phyloP scores from a whole-genome alignment of 768 basidiomycete species.

The Royoungia palumana region DNA sequence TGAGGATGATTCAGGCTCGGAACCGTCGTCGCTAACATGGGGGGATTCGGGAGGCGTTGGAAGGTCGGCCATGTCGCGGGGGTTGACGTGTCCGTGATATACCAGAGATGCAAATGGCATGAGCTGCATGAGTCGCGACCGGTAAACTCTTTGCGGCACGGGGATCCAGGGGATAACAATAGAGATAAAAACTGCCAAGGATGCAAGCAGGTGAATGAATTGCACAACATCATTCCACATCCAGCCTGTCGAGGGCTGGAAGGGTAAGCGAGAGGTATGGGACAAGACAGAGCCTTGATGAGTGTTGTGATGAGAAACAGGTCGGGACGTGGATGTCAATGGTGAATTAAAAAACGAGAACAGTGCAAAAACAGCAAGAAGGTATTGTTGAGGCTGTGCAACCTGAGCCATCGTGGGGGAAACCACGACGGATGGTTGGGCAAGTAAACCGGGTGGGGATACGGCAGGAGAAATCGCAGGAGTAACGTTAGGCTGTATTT shows the following conservation, averaged over 20 bases:
- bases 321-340: slow-evolving; percentile 42
- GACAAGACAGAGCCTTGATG: slow-evolving; percentile 61
- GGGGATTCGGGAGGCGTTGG: slow-evolving; percentile 30
- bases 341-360: slow-evolving; percentile 86
- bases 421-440: slow-evolving; percentile 13
- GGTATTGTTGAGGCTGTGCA: slow-evolving; percentile 52
- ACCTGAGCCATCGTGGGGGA: slow-evolving; percentile 13
- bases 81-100: slow-evolving; percentile 1
- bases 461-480: slow-evolving; percentile 28
- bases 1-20: slow-evolving; percentile 30
- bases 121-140: slow-evolving; percentile 22
- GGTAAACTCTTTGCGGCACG: slow-evolving; percentile 16
- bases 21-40: slow-evolving; percentile 21
- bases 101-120: slow-evolving; percentile 25
- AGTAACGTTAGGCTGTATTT: slow-evolving; percentile 52
- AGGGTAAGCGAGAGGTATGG: slow-evolving; percentile 23
- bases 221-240: slow-evolving; percentile 56
- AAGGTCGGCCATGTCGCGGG: slow-evolving; percentile 15
- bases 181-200: slow-evolving; percentile 56
- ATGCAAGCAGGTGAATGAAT: slow-evolving; percentile 62
- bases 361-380: slow-evolving; percentile 78
- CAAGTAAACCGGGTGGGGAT: slow-evolving; percentile 10
- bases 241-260: slow-evolving; percentile 31
- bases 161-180: slow-evolving; percentile 51
- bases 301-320: slow-evolving; percentile 37